Base-by-base conservation (phyloP, 2,329 filamentous ascomycete genomes). In the Cladobotryum protrusum region DNA sequence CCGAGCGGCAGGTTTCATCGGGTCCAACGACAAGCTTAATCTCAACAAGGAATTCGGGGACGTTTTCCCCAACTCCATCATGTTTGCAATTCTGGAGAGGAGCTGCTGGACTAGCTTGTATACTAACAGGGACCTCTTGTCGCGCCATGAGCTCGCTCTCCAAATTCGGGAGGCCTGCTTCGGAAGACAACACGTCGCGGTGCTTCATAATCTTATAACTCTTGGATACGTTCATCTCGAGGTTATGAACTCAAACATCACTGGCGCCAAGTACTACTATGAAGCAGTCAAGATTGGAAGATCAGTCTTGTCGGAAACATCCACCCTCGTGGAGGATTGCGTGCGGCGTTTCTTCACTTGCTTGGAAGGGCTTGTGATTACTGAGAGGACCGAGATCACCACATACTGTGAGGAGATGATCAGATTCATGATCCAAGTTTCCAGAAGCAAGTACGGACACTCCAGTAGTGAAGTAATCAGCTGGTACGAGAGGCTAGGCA, bases 371-470 rank as follows among this genome's bases (percentile, higher is more conserved):
- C 66, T 68, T 15, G 59, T 56, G 4, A 63, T 69, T 44, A 67
- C 63, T 1, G 54, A 62, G 54, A 57, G 67, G 17, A 70, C 66
- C 0, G 61, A 67, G 32, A 64, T 68, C 11, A 61, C 66, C 20
- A 65, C 57, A 0, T 67, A 61, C 14, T 65, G 67, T 4, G 69
- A 70, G 52, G 61, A 68, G 56, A 67, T 70, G 59, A 67, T 71
- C 29, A 59, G 59, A 0, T 57, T 66, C 53, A 68, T 69, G 59
- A 71, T 71, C 5, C 61, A 67, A 29, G 61, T 70, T 4, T 67
- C 61, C 57, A 66, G 63, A 49, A 56, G 58, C 52, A 67, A 63
- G 49, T 60, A 68, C 15, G 67, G 69, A 3, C 43, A 50, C 1
- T 56, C 62, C 1, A 67, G 63, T n/a, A 63, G 70, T 17, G 57